A percentile compares a stretch with the other conserved stretches of the same genome.
phyloP scores from a whole-genome alignment of 192 early-diverging fungal species.

The Podochytrium sp. region DNA sequence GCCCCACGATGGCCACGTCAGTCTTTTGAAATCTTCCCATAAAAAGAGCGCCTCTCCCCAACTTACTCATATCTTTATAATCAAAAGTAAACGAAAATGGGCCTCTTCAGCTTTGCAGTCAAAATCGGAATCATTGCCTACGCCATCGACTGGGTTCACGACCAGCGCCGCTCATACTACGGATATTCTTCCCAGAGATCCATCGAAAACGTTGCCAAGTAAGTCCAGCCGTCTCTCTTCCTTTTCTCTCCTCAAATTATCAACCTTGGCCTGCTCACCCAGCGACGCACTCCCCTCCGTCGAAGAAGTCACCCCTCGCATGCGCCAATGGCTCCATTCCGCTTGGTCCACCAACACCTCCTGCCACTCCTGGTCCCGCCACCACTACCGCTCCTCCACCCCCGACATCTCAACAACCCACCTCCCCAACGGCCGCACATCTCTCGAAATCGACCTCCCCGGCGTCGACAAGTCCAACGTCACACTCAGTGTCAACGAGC shows the following conservation, averaged over 20 bases:
- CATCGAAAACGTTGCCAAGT: neutral
- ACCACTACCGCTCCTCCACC: neutral
- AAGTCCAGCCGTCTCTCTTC: neutral
- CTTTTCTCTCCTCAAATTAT: too few relatives aligned
- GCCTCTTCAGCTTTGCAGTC: constrained; percentile 7
- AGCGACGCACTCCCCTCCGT: neutral
- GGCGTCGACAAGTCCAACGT: neutral
- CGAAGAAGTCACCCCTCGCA: neutral
- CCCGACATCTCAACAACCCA: constrained; percentile 1
- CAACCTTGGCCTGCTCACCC: neutral
- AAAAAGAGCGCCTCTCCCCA: too few relatives aligned
- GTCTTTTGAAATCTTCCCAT: too few relatives aligned
- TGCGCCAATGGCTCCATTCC: constrained; percentile 13
- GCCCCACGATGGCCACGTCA: too few relatives aligned
- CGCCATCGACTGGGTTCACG: constrained; percentile 23
- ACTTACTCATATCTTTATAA: too few relatives aligned
- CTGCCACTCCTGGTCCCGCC: neutral
- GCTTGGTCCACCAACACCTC: neutral
- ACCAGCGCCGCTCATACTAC: neutral
- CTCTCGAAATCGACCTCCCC: constrained; percentile 17
- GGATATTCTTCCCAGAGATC: neutral
- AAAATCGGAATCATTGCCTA: constrained; percentile 7
- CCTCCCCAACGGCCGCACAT: constrained; percentile 3
- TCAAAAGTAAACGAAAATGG: constrained; percentile 13
- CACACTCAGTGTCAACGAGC: neutral